Evolutionary conservation across 495 filamentous ascomycete species (phyloP), one percentile per base, ranked within the genome.

Genomic region (Cenococcum geophilum): DNA sequence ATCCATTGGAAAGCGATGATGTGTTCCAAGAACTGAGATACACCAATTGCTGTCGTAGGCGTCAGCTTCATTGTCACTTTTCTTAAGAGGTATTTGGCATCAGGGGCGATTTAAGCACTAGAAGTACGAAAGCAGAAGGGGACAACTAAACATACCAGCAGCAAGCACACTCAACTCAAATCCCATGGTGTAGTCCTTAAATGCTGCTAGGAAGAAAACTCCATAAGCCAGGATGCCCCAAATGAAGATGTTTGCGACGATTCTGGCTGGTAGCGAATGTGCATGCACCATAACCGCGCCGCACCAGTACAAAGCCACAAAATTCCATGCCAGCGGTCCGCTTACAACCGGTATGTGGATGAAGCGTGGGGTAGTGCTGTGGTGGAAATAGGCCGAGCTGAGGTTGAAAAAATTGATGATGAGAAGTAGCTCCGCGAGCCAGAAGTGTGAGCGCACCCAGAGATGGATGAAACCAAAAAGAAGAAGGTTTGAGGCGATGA

Each of bases 1-100:
- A 91, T 91, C 91, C 89, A 95, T 76, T 96, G 91, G 57, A 93
- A 75, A 1, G 87, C 84, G 61, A 92, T 79, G 42, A 83, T n/a
- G 16, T 88, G 84, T 68, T 80, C 78, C 42, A 82, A 72, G 73
- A 93, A 81, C 71, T 96, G 90, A 16, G 80, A 79, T 16, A 95
- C 82, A 11, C 88, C 90, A 52, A 95, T 80, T 11, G 87, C 82
- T 84, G 57, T 23, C 42, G 8, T 10, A 23, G 27, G 14, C 25
- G 49, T 59, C 35, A 63, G 57, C 65, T 45, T 45, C 11, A 45
- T 16, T 14, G 1, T 10, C 14, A 16, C 4, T 18, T 16, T 45
- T 2, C 40, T 14, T 10, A 45, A 45, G 40, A 18, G 14, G 40
- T 2, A 18, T 45, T 32, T 32, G 6, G 6, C 6, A 32, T 32